Evolutionary conservation across 106 monocot genomes (phyloP), one percentile per base, ranked within the genome.

Genomic region (Acanthochlamys bracteata): DNA sequence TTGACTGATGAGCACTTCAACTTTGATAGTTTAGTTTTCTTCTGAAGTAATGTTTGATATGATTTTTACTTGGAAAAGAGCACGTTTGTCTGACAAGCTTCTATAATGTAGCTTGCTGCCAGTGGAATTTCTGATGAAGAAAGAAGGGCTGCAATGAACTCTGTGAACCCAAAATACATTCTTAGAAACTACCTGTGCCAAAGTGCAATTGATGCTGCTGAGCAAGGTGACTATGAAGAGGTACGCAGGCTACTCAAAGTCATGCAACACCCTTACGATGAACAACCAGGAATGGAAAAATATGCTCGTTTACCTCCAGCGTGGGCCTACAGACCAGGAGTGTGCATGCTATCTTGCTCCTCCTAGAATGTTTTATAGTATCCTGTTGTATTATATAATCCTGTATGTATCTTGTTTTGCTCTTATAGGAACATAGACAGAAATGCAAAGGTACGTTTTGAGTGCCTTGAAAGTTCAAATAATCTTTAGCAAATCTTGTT

Each of bases 281-380:
- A 99, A 41, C 98, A 92, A 33, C 81, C 72, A 20, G 92, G 86
- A 24, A 92, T 89, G 92, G 98, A 92, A 75, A 99, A 99, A 65
- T 99, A 89, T 64, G 92, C 98, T 0, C 68, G 92, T 16, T 69
- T 99, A 56, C 98, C 92, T 0, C 98, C 98, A 57, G 86, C 92
- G 2, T 99, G 98, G 98, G 98, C 98, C 41, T 92, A 88, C 41
- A 71, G 98, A 53, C 98, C 98, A 0, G 92, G 98, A 10, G 98
- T 99, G 7, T 75, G 92, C 75, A 92, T 88, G 85, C 88, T 99
- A 10, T 99, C 96, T 20, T 95, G 95, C 71, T 95, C 95, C n/a
- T 95, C 95, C 21, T 95, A 70, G 87, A 49, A 33, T 33, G 33
- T 33, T 1, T 33, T 33, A 1, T 33, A 33, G 6, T 33, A 33